Evolutionary conservation across 2,329 filamentous ascomycete genomes (phyloP).

Genomic region (Colletotrichum sansevieriae): DNA sequence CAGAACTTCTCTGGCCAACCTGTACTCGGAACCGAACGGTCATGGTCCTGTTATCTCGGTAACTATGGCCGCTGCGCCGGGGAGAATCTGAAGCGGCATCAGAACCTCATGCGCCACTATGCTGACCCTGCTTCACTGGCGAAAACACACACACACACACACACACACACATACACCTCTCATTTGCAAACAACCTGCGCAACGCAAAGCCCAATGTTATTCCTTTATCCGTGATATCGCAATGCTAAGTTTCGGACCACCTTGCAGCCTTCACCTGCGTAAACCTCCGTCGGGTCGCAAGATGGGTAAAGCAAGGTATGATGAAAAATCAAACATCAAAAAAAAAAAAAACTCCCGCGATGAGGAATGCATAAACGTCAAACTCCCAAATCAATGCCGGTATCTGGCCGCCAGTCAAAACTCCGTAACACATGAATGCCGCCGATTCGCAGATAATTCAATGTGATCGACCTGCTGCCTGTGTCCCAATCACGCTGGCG

Average conservation of each 20-base stretch:
- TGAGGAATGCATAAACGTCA: not conserved
- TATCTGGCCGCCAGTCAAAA: too few relatives aligned
- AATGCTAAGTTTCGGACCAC: not conserved
- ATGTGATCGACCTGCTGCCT: not conserved
- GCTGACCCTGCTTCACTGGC: conserved; percentile 11
- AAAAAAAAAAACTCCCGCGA: too few relatives aligned
- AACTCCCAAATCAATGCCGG: not conserved
- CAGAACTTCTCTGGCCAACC: too few relatives aligned
- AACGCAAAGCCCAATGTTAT: not conserved
- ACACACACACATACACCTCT: not conserved
- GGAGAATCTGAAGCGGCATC: not conserved
- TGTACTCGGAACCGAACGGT: too few relatives aligned
- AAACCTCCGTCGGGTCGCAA: too few relatives aligned
- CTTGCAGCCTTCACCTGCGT: too few relatives aligned
- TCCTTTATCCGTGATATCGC: not conserved
- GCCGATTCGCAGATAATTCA: not conserved
- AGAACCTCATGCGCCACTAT: conserved; percentile 4
- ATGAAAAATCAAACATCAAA: too few relatives aligned
- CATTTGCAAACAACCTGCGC: not conserved
- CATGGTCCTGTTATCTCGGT: not conserved
- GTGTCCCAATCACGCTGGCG: not conserved
- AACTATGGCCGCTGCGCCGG: not conserved
- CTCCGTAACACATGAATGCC: too few relatives aligned
- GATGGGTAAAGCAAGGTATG: too few relatives aligned
- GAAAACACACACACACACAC: conserved; percentile 6